A percentile compares a stretch with the other conserved stretches of the same genome.
Conservation (phyloP, 2,329 filamentous ascomycete species). For the Colletotrichum horii region DNA sequence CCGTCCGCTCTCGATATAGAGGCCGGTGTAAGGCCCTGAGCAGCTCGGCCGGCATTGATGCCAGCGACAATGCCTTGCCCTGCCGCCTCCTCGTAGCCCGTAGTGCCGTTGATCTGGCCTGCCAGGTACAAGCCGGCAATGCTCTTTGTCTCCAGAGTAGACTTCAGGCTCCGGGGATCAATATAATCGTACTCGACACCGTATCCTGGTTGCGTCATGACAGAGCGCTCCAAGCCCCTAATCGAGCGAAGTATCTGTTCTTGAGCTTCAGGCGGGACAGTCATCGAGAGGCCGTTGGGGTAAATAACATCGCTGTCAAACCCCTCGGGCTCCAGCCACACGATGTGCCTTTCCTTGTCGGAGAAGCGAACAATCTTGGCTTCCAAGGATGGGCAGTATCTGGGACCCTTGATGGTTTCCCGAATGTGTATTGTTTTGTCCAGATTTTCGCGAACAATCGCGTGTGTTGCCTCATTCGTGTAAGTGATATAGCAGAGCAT, state of each 20-base stretch:
- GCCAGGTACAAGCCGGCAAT: conserved; percentile 90
- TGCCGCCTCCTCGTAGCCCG: conserved; percentile 96
- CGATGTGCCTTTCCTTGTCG: conserved; percentile 80
- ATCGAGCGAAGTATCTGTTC: conserved; percentile 85
- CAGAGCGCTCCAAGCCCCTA: conserved; percentile 83
- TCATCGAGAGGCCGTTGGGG: conserved; percentile 97
- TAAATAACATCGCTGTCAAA: conserved; percentile 91
- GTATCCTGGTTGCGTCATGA: conserved; percentile 94
- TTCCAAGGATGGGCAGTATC: conserved; percentile 95
- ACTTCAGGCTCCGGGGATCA: conserved; percentile 84
- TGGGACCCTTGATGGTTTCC: conserved; percentile 90
- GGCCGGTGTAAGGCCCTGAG: conserved; percentile 68
- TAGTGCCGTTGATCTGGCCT: conserved; percentile 97
- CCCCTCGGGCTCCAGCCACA: conserved; percentile 97
- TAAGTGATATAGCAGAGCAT: conserved; percentile 86
- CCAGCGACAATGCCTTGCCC: conserved; percentile 92
- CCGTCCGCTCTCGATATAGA: conserved; percentile 82
- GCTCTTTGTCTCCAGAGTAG: conserved; percentile 92
- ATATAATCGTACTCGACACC: conserved; percentile 99
- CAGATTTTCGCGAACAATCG: conserved; percentile 86
- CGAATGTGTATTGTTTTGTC: conserved; percentile 96
- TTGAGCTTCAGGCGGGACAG: conserved; percentile 87
- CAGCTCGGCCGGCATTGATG: conserved; percentile 88
- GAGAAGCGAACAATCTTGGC: conserved; percentile 91
- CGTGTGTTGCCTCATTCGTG: conserved; percentile 83